phyloP scores from a whole-genome alignment of 306 rosid genomes.

The Geum urbanum region DNA sequence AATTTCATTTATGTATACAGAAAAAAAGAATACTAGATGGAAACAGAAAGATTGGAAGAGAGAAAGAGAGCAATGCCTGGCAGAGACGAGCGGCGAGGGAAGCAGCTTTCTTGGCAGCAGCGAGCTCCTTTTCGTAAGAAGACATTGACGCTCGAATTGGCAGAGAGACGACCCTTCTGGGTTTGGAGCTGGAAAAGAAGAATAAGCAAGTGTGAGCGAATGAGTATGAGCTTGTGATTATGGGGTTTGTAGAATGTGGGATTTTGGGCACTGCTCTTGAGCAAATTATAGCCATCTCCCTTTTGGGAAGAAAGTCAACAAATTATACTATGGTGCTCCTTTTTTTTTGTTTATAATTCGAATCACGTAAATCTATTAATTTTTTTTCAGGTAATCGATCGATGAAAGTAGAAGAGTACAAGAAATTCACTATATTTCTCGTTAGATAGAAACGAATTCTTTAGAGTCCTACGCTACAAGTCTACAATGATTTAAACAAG shows the following conservation, averaged over 20 bases:
- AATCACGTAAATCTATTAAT: no score
- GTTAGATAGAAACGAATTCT: no score
- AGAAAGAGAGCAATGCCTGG: slow-evolving; percentile 46
- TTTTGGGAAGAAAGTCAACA: no score
- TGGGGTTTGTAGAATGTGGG: slow-evolving; percentile 21
- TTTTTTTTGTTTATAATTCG: no score
- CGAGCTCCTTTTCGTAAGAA: slow-evolving; percentile 85
- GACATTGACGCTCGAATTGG: slow-evolving; percentile 50
- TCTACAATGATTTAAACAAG: no score
- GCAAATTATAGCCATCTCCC: slow-evolving; percentile 26
- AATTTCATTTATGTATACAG: neutral
- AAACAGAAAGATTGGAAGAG: neutral
- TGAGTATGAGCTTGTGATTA: slow-evolving; percentile 13
- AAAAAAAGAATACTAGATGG: neutral
- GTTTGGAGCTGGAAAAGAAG: slow-evolving; percentile 9
- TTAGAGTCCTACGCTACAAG: no score
- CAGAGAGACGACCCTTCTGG: slow-evolving; percentile 10
- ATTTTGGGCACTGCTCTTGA: slow-evolving; percentile 25
- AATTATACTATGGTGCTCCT: no score
- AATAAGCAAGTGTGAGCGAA: neutral
- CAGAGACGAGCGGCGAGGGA: slow-evolving; percentile 84
- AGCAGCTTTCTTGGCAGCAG: slow-evolving; percentile 86
- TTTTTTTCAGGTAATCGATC: no score
- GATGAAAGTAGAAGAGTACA: no score
- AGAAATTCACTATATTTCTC: no score